Conservation (phyloP, 371 early-diverging fungal species). For the Rhizomucor pusillus region DNA sequence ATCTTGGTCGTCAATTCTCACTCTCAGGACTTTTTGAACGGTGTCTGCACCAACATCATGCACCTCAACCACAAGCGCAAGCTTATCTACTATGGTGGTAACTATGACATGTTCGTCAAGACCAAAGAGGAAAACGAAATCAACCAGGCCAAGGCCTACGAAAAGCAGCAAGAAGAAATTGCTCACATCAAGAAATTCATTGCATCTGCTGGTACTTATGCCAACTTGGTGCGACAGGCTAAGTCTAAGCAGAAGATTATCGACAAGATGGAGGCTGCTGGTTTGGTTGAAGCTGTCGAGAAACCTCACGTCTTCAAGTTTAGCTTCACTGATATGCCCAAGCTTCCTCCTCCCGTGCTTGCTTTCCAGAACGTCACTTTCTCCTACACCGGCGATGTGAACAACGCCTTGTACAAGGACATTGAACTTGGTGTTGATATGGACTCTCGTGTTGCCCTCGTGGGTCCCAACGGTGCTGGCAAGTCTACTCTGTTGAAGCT, state of each 20-base stretch:
- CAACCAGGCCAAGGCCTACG: constrained; percentile 97
- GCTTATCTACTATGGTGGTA: constrained; percentile 95
- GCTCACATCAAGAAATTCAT: constrained; percentile 98
- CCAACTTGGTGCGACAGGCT: constrained; percentile 97
- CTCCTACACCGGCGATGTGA: constrained; percentile 82
- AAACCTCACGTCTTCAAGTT: constrained; percentile 76
- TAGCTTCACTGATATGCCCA: constrained; percentile 81
- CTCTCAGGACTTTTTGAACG: constrained; percentile 98
- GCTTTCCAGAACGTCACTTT: constrained; percentile 92
- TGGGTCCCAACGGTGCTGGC: constrained; percentile 93
- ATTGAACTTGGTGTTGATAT: constrained; percentile 94
- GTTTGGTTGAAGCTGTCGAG: constrained; percentile 92
- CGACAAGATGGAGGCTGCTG: constrained; percentile 99
- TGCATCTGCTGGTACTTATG: constrained; percentile 98
- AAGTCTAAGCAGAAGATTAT: constrained; percentile 99
- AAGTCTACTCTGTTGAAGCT: constrained; percentile 95
- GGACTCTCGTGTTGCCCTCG: constrained; percentile 92
- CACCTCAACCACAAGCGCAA: constrained; percentile 85
- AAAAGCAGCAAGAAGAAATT: constrained; percentile 98
- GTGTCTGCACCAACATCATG: constrained; percentile 96
- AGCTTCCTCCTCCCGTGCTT: constrained; percentile 97
- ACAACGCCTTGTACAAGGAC: constrained; percentile 83
- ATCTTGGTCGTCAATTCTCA: constrained; percentile 96
- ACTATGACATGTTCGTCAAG: constrained; percentile 95
- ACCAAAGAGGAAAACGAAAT: constrained; percentile 92